Conservation (phyloP, 768 basidiomycete genomes). For the Dacryopinax primogenitus region DNA sequence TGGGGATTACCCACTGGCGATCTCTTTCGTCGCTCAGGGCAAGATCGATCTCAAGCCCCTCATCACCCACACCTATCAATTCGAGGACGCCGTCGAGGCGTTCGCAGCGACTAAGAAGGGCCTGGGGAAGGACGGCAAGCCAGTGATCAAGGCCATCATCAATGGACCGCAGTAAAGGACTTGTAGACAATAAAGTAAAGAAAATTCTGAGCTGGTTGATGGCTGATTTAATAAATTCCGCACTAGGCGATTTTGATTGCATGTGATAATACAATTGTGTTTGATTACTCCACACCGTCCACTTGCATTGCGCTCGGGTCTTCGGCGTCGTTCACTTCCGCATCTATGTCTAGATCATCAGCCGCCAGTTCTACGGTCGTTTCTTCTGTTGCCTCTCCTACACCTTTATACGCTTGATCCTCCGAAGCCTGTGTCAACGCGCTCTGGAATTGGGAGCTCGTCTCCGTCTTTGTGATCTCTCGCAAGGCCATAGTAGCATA, state of each 20-base stretch:
- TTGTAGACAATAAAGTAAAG: neutral
- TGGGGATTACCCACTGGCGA: slow-evolving; percentile 71
- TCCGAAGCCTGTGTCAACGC: slow-evolving; percentile 60
- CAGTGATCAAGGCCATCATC: slow-evolving; percentile 81
- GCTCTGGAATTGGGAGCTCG: slow-evolving; percentile 84
- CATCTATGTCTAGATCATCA: neutral
- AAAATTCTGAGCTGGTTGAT: neutral
- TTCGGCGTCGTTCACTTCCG: neutral
- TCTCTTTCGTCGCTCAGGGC: slow-evolving; percentile 68
- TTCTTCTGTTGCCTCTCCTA: slow-evolving; percentile 20
- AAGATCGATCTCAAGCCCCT: slow-evolving; percentile 78
- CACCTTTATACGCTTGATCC: slow-evolving; percentile 67
- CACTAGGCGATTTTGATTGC: neutral
- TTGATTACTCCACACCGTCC: neutral
- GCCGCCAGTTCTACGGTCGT: neutral
- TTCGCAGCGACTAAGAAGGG: slow-evolving; percentile 72
- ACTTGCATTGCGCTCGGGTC: neutral
- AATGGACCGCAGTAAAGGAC: slow-evolving; percentile 48
- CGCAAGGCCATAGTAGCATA: slow-evolving; percentile 98
- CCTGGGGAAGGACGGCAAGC: slow-evolving; percentile 73
- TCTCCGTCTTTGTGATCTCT: slow-evolving; percentile 90
- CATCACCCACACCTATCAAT: slow-evolving; percentile 76
- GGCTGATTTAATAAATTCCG: neutral
- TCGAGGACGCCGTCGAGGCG: slow-evolving; percentile 62
- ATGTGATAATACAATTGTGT: neutral